Evolutionary conservation across 805 yeast species (phyloP).

Genomic region (Ascoidea rubescens): DNA sequence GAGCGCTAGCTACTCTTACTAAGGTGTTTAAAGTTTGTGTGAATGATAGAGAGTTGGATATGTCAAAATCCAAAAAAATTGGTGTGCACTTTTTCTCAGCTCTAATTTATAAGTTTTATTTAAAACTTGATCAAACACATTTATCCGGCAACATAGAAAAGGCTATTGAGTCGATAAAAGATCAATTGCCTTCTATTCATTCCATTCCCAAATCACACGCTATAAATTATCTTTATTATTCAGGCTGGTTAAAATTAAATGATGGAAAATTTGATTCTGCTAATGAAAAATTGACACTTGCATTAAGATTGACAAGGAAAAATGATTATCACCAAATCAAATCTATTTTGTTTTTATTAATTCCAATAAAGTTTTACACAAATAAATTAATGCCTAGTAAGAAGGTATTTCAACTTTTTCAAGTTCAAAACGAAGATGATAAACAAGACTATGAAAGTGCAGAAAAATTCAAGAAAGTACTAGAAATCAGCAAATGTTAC

Average conservation of each 20-base stretch:
- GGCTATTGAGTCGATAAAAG: conserved; percentile 42
- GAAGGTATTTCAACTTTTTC: conserved; percentile 12
- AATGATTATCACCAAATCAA: conserved; percentile 9
- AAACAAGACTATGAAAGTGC: too few relatives aligned
- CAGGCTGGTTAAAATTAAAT: conserved; percentile 52
- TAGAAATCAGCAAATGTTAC: conserved; percentile 28
- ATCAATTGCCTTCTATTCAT: conserved; percentile 36
- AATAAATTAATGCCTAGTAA: conserved; percentile 32
- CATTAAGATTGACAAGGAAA: conserved; percentile 24
- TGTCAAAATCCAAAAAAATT: conserved; percentile 33
- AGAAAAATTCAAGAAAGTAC: conserved; percentile 21
- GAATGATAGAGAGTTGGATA: conserved; percentile 57
- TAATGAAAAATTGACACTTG: conserved; percentile 34
- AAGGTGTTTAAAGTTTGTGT: conserved; percentile 63
- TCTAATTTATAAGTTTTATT: conserved; percentile 55
- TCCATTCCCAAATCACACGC: conserved; percentile 34
- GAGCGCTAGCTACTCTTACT: conserved; percentile 31
- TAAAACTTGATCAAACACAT: conserved; percentile 50
- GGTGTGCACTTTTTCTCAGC: conserved; percentile 63
- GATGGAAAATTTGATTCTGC: conserved; percentile 45
- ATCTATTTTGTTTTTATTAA: conserved; percentile 37
- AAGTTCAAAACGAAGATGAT: too few relatives aligned
- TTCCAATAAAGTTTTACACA: conserved; percentile 48
- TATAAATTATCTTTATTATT: conserved; percentile 52
- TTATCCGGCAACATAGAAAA: conserved; percentile 63